A percentile compares a stretch with the other conserved stretches of the same genome.
phyloP scores from a whole-genome alignment of 805 yeast genomes.

The Barnettozyma californica region DNA sequence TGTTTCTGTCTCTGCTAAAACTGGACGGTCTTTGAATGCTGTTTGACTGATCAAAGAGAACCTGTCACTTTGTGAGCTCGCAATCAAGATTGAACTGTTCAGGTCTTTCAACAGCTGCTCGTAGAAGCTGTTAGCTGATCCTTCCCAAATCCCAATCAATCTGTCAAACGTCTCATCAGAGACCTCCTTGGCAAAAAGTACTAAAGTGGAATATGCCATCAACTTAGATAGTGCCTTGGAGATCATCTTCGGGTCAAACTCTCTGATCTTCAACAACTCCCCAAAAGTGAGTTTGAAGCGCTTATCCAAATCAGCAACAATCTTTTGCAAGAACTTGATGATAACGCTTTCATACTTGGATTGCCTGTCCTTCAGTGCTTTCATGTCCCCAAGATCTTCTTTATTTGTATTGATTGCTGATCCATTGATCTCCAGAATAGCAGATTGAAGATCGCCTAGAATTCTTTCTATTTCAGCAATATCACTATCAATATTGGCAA shows the following conservation, averaged over 20 bases:
- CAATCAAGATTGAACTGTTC: conserved; percentile 24
- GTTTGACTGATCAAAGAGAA: conserved; percentile 15
- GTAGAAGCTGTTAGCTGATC: conserved; percentile 30
- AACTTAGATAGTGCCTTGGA: conserved; percentile 29
- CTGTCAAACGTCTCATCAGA: conserved; percentile 42
- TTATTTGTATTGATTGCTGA: conserved; percentile 13
- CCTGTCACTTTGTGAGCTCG: conserved; percentile 11
- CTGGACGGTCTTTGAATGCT: conserved; percentile 9
- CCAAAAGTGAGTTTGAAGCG: conserved; percentile 37
- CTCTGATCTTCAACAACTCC: conserved; percentile 24
- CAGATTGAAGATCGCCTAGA: conserved; percentile 52
- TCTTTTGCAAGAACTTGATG: conserved; percentile 41
- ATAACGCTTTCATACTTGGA: conserved; percentile 54
- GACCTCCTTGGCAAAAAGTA: conserved; percentile 54
- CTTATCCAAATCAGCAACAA: conserved; percentile 37
- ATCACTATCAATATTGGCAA: conserved; percentile 45
- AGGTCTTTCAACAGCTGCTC: conserved; percentile 27
- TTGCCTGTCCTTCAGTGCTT: conserved; percentile 64
- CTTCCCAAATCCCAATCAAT: conserved; percentile 38
- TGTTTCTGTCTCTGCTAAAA: conserved; percentile 1
- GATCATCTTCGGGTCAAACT: conserved; percentile 24
- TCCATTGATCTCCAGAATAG: conserved; percentile 59
- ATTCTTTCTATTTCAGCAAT: conserved; percentile 48
- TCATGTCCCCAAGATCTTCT: conserved; percentile 53
- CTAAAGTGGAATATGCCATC: conserved; percentile 42